A percentile compares a stretch with the other conserved stretches of the same genome.
Conservation (phyloP, 208 protist genomes). For the Angomonas desouzai region DNA sequence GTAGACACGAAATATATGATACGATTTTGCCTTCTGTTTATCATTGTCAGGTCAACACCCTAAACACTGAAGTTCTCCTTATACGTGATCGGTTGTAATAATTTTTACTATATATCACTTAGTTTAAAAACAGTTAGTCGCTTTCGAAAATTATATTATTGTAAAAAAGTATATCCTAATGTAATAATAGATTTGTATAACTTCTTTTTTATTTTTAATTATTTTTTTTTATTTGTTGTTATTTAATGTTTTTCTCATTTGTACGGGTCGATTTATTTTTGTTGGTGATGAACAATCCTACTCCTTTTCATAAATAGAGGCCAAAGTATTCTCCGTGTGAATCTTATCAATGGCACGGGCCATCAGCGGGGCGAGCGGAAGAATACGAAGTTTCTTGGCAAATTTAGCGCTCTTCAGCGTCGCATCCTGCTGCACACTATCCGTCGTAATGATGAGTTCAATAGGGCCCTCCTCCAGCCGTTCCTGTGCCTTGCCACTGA, state of each 20-base stretch:
- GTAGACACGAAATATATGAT: too few relatives aligned
- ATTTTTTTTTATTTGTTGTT: conserved; percentile 4
- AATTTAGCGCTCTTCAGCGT: conserved; percentile 57
- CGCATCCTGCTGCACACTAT: conserved; percentile 79
- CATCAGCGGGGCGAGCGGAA: conserved; percentile 80
- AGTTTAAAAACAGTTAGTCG: conserved; percentile 8
- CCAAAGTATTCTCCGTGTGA: conserved; percentile 78
- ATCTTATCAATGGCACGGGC: conserved; percentile 83
- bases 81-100: too few relatives aligned
- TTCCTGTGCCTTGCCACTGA: conserved; percentile 55
- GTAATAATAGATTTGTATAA: background rate
- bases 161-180: conserved; percentile 1
- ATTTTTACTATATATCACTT: too few relatives aligned
- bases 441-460: conserved; percentile 75
- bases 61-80: too few relatives aligned
- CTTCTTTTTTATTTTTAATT: background rate
- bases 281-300: background rate
- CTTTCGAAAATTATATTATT: background rate
- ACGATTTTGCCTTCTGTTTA: too few relatives aligned
- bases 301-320: conserved; percentile 42
- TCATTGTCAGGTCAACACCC: too few relatives aligned
- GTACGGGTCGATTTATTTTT: background rate
- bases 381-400: conserved; percentile 75
- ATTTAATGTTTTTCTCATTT: conserved; percentile 1
- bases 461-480: conserved; percentile 71